Evolutionary conservation across 139 green algal species (phyloP).

Genomic region (Coelastrella sp.): DNA sequence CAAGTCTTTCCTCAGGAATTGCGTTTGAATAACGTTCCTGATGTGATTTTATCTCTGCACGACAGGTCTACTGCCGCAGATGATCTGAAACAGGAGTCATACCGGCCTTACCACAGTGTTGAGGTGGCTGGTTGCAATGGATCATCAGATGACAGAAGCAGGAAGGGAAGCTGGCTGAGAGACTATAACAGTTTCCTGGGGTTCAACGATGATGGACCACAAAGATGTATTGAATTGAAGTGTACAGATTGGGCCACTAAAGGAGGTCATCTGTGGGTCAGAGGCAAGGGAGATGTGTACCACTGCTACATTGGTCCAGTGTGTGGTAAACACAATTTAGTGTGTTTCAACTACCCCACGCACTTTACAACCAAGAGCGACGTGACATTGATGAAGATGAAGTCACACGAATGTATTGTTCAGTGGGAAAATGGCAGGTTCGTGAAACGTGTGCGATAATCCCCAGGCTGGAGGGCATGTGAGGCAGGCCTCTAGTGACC

Average conservation of each 20-base stretch:
- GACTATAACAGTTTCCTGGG: background rate
- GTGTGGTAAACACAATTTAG: background rate
- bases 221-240: background rate
- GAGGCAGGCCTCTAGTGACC: background rate
- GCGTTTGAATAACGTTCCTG: background rate
- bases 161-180: background rate
- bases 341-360: background rate
- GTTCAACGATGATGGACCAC: background rate
- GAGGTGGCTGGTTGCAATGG: background rate
- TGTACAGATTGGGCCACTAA: background rate
- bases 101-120: background rate
- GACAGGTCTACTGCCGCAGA: background rate
- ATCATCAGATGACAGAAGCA: background rate
- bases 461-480: background rate
- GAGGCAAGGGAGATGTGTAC: background rate
- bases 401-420: constrained; percentile 4
- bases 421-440: background rate
- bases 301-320: background rate
- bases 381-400: background rate
- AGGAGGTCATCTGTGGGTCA: background rate
- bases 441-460: background rate
- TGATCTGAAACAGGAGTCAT: background rate
- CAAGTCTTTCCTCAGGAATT: background rate
- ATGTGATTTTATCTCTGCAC: background rate
- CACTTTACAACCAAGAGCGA: background rate